These are phyloP conservation scores for Populus alba DNA, from an alignment of 345 rosid species.

Conservation along the genomic window DNA sequence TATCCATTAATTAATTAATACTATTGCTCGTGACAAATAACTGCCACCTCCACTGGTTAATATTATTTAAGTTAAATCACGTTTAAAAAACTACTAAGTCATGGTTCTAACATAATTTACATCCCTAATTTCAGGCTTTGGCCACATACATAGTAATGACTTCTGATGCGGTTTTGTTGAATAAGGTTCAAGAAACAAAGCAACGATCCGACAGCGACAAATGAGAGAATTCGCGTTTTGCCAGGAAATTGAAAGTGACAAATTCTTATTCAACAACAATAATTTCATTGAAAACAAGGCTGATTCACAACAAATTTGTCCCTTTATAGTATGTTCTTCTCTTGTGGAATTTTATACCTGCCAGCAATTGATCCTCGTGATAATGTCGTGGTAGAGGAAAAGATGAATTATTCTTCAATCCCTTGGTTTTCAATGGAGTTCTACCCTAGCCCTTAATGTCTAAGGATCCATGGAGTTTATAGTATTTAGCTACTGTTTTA, in stretches of 20 bases:
- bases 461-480: no score
- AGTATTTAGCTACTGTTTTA: no score
- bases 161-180: not conserved
- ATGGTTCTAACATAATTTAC: not conserved
- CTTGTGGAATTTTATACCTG: not conserved
- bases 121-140: not conserved
- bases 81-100: not conserved
- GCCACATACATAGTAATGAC: not conserved
- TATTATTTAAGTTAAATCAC: not conserved
- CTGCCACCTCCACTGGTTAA: no score
- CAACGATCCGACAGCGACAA: not conserved
- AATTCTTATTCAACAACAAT: not conserved
- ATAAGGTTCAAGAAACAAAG: not conserved
- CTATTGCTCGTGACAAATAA: no score
- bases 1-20: not conserved
- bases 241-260: not conserved
- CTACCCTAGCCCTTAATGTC: rapidly evolving
- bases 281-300: not conserved
- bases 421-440: no score
- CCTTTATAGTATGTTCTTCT: not conserved
- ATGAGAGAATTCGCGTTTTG: not conserved
- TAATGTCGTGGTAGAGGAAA: not conserved
- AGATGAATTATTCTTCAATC: no score
- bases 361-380: not conserved
- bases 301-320: not conserved